phyloP scores from a whole-genome alignment of 108 stramenopile genomes.

The Cyclotella baltica region DNA sequence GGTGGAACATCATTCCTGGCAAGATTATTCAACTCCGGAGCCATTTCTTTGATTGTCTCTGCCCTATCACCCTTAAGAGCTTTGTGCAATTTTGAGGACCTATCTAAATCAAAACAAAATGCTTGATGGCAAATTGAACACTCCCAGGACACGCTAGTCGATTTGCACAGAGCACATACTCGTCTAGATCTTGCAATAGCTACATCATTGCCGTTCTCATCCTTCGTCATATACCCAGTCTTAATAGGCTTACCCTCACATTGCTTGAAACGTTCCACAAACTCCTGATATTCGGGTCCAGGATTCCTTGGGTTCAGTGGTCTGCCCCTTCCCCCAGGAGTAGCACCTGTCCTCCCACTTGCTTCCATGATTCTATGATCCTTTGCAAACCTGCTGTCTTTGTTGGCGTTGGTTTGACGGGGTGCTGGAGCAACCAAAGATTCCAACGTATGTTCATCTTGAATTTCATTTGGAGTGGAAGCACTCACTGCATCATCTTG shows the following conservation, averaged over 20 bases:
- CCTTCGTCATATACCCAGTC: neutral
- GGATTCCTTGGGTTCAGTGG: neutral
- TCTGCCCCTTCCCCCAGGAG: conserved; percentile 7
- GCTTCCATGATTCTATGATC: neutral
- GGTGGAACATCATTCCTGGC: conserved; percentile 12
- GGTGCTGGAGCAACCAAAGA: no score
- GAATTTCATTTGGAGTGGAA: no score
- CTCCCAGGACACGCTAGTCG: neutral
- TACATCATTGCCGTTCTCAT: neutral
- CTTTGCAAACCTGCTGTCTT: no score
- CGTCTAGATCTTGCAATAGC: neutral
- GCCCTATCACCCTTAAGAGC: neutral
- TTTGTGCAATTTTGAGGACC: neutral
- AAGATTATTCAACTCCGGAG: conserved; percentile 3
- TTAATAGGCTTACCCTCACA: neutral
- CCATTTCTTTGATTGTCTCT: neutral
- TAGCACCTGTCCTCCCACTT: conserved; percentile 6
- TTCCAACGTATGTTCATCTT: no score
- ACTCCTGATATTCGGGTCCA: neutral
- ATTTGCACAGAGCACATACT: neutral
- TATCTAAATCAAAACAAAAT: conserved; percentile 2
- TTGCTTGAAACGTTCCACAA: neutral
- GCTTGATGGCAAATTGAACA: conserved; percentile 1
- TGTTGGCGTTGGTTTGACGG: no score
- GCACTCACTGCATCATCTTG: no score